Evolutionary conservation across 2,329 filamentous ascomycete species (phyloP).

Genomic region (Talaromyces atroroseus): DNA sequence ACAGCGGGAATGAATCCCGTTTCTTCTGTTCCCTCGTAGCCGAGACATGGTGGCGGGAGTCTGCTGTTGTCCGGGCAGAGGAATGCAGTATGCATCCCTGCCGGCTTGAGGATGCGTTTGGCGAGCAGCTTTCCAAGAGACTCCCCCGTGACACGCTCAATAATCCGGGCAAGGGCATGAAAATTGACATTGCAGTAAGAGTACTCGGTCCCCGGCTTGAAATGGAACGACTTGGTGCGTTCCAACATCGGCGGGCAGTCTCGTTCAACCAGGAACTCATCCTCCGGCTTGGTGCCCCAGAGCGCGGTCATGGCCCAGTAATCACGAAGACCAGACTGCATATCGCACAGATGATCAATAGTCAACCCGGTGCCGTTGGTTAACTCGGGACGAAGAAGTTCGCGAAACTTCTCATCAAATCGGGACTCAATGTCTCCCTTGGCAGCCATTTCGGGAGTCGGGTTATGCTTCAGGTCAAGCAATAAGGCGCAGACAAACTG

Average conservation of each 20-base stretch:
- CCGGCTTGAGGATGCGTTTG: constrained; percentile 37
- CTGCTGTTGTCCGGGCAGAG: constrained; percentile 34
- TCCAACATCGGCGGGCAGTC: constrained; percentile 26
- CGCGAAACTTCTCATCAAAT: constrained; percentile 23
- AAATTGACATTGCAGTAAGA: constrained; percentile 45
- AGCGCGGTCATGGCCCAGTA: constrained; percentile 43
- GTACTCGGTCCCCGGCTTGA: constrained; percentile 39
- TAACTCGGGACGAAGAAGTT: constrained; percentile 23
- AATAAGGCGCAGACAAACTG: constrained; percentile 40
- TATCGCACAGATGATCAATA: constrained; percentile 35
- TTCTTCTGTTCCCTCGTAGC: constrained; percentile 40
- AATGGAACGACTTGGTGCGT: constrained; percentile 36
- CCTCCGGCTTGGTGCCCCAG: constrained; percentile 39
- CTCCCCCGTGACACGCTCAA: constrained; percentile 35
- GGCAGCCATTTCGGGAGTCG: constrained; percentile 24
- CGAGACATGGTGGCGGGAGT: constrained; percentile 37
- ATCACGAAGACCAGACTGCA: constrained; percentile 42
- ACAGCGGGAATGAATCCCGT: constrained; percentile 31
- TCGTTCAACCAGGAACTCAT: constrained; percentile 32
- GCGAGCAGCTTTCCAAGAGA: constrained; percentile 32
- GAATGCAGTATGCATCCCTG: constrained; percentile 38
- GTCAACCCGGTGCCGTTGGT: constrained; percentile 26
- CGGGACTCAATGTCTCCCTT: constrained; percentile 26
- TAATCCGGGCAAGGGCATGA: constrained; percentile 31
- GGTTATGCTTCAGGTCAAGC: constrained; percentile 30